Evolutionary conservation across 306 rosid species (phyloP).

Genomic region (Cicer judaicum): DNA sequence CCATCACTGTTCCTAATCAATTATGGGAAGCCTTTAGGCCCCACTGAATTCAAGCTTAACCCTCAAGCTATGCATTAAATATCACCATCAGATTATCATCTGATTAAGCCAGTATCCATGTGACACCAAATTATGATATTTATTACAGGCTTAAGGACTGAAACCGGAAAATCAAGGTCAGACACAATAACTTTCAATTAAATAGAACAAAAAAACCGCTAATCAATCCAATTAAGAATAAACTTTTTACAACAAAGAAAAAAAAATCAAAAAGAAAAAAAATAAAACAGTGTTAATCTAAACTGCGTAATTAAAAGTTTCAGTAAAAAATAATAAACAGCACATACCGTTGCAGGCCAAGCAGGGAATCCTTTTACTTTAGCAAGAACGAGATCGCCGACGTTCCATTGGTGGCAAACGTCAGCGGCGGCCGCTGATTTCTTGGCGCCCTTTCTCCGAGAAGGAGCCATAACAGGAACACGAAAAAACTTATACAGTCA

Average conservation of each 20-base stretch:
- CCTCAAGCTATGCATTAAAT: not conserved
- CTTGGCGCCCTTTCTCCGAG: slow-evolving; percentile 73
- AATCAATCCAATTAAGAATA: not conserved
- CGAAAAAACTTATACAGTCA: slow-evolving; percentile 24
- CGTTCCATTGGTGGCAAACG: slow-evolving; percentile 81
- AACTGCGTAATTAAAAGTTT: not conserved
- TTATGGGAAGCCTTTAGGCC: not conserved
- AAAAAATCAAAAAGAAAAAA: not conserved
- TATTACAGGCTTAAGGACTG: not conserved
- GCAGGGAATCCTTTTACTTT: slow-evolving; percentile 96
- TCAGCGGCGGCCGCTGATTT: slow-evolving; percentile 77
- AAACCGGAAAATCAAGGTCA: slow-evolving; percentile 28
- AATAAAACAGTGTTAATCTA: slow-evolving; percentile 35
- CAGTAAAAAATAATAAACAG: not conserved
- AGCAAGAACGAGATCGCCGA: slow-evolving; percentile 98
- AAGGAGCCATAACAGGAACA: slow-evolving; percentile 72
- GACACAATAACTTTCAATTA: not conserved
- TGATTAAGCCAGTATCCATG: not conserved
- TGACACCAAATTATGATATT: not conserved
- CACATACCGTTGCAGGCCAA: slow-evolving; percentile 93
- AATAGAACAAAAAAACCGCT: not conserved
- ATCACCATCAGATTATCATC: slow-evolving; percentile 18
- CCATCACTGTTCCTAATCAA: slow-evolving; percentile 11
- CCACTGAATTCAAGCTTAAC: not conserved
- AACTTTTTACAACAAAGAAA: not conserved